Base-by-base conservation (phyloP, 768 basidiomycete genomes). In the Psilocybe cubensis region DNA sequence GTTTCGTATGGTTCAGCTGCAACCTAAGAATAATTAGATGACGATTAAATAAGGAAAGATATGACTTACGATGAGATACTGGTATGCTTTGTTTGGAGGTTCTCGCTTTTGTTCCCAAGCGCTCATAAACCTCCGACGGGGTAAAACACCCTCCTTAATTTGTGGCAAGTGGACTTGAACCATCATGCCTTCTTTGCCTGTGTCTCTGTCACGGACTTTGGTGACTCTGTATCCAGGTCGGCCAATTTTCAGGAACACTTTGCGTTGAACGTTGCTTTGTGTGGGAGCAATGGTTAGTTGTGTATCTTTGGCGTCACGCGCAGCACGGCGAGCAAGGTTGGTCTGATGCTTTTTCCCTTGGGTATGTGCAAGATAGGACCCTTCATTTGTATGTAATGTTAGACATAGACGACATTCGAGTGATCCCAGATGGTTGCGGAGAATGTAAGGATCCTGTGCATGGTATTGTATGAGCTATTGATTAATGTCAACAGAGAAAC, bases 281-380 rank as follows among this genome's bases (percentile, higher is more conserved):
- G 88, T 75, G 7, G 92, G 92, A 6, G 92, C 89, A 60, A 96
- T 88, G 83, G 92, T 94, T 62, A 96, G 74, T 69, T 92, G 88
- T 0, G 90, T 87, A 68, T 98, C 97, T 70, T 98, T 97, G 45
- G 93, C 91, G 80, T 98, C 97, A 62, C 89, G 87, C n/a, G 96
- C 96, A 0, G 97, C 97, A 63, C 97, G 89, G 38, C 97, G 86
- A 12, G 97, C 97, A 50, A 99, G 86, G 70, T 98, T 98, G 3
- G 96, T 98, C 72, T 98, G 97, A 71, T 98, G 97, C 70, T 98
- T 99, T 79, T 98, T 99, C 20, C 97, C 97, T 77, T 98, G 97
- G 0, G 97, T 99, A 66, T 99, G 97, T 0, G 97, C 97, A 46
- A 99, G 89, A 72, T 98, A 98, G 12, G 96, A 97, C 18, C 97